phyloP scores from a whole-genome alignment of 2,329 filamentous ascomycete species.

The Triangularia verruculosa region DNA sequence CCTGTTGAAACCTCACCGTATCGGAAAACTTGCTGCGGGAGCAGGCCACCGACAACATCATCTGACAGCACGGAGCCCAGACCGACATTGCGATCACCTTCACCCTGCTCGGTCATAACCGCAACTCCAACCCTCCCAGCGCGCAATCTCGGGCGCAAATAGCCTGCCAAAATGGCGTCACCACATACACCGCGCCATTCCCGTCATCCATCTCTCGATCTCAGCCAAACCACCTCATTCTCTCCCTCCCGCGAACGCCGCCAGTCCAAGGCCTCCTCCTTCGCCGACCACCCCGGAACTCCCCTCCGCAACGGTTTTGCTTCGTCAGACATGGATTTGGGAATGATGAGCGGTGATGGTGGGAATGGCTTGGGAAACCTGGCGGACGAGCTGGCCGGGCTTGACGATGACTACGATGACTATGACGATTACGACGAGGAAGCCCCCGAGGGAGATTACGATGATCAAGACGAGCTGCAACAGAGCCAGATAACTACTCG shows the following conservation, averaged over 20 bases:
- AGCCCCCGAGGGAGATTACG: conserved; percentile 46
- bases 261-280: conserved; percentile 47
- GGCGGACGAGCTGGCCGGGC: conserved; percentile 76
- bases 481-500: conserved; percentile 21
- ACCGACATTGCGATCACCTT: background rate
- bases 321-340: conserved; percentile 49
- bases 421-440: conserved; percentile 49
- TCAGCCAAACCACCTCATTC: conserved; percentile 39
- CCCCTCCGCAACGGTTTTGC: conserved; percentile 49
- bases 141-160: background rate
- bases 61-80: background rate
- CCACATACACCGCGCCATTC: conserved; percentile 59
- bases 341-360: conserved; percentile 41
- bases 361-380: conserved; percentile 65
- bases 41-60: background rate
- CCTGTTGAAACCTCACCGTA: background rate
- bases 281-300: conserved; percentile 46
- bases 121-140: background rate
- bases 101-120: background rate
- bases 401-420: conserved; percentile 60
- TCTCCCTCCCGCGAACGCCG: conserved; percentile 46
- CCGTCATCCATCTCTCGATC: conserved; percentile 56
- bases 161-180: conserved; percentile 40
- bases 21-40: background rate
- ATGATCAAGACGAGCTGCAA: conserved; percentile 43